phyloP scores from a whole-genome alignment of 331 rosid genomes.

The Malus hybrid region DNA sequence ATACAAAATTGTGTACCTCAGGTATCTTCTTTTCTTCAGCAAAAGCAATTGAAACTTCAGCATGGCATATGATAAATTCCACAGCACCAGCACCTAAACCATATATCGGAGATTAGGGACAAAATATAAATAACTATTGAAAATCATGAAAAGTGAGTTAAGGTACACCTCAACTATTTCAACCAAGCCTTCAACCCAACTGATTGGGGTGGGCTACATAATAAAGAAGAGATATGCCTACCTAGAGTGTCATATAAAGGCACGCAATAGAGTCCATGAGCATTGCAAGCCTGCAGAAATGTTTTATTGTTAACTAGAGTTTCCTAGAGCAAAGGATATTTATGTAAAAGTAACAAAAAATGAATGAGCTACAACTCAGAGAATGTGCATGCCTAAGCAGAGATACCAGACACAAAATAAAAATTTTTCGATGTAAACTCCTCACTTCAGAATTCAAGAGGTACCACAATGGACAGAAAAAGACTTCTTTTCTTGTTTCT shows the following conservation, averaged over 20 bases:
- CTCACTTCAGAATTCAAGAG: not conserved
- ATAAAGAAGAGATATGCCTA: constrained; percentile 31
- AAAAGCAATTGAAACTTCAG: constrained; percentile 76
- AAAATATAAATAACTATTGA: constrained; percentile 9
- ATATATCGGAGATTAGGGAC: constrained; percentile 13
- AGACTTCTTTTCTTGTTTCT: not conserved
- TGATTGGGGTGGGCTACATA: not conserved
- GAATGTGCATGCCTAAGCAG: not conserved
- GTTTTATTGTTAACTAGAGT: constrained; percentile 17
- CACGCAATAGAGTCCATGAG: constrained; percentile 91
- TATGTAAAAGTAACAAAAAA: constrained; percentile 2
- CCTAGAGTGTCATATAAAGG: constrained; percentile 95
- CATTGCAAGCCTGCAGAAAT: constrained; percentile 87
- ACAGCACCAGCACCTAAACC: constrained; percentile 80
- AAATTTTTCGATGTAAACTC: not conserved
- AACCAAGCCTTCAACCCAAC: not conserved
- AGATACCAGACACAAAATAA: not conserved
- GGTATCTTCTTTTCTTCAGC: constrained; percentile 80
- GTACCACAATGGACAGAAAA: not conserved
- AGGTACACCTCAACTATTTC: not conserved
- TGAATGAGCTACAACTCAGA: not conserved
- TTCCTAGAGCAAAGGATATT: constrained; percentile 5
- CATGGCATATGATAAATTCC: constrained; percentile 80
- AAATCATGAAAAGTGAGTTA: not conserved
- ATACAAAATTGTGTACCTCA: constrained; percentile 44